Evolutionary conservation across 495 filamentous ascomycete genomes (phyloP).

Genomic region (Lichina pygmaea): DNA sequence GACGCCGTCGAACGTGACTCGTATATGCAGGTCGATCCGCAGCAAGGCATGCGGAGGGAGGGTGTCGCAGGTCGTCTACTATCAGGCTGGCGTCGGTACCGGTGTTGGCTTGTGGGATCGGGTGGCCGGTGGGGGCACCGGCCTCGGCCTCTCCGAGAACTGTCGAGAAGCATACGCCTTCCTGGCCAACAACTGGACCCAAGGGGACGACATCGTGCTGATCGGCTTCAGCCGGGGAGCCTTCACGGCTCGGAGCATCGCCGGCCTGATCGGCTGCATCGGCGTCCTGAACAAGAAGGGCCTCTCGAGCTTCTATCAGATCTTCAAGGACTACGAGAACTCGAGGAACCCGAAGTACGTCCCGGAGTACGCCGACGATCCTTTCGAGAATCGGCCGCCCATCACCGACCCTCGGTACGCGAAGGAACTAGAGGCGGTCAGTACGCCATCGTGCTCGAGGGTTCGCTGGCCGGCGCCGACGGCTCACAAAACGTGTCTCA

Average conservation of each 20-base stretch:
- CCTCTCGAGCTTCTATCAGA: constrained; percentile 15
- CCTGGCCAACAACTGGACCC: constrained; percentile 20
- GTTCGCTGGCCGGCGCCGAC: background rate
- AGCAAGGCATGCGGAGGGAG: constrained; percentile 1
- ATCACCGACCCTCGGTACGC: background rate
- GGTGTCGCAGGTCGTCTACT: constrained; percentile 24
- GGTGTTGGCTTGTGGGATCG: constrained; percentile 1
- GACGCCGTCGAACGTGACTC: constrained; percentile 1
- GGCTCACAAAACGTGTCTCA: background rate
- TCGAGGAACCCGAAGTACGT: constrained; percentile 1
- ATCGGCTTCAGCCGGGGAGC: constrained; percentile 34
- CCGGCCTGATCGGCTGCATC: constrained; percentile 23
- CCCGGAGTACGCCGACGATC: background rate
- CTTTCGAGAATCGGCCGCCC: constrained; percentile 1
- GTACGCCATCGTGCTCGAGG: background rate
- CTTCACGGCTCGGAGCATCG: constrained; percentile 27
- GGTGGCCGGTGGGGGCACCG: constrained; percentile 3
- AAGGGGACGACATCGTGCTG: constrained; percentile 28
- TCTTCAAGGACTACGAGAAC: constrained; percentile 22
- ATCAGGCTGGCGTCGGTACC: constrained; percentile 27
- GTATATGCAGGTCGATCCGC: background rate
- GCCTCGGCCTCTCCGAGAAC: constrained; percentile 14
- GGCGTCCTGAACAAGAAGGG: constrained; percentile 13
- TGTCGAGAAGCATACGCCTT: constrained; percentile 23
- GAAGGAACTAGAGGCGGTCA: background rate